Evolutionary conservation across 2,329 filamentous ascomycete genomes (phyloP).

Genomic region (Gyromitra esculenta): DNA sequence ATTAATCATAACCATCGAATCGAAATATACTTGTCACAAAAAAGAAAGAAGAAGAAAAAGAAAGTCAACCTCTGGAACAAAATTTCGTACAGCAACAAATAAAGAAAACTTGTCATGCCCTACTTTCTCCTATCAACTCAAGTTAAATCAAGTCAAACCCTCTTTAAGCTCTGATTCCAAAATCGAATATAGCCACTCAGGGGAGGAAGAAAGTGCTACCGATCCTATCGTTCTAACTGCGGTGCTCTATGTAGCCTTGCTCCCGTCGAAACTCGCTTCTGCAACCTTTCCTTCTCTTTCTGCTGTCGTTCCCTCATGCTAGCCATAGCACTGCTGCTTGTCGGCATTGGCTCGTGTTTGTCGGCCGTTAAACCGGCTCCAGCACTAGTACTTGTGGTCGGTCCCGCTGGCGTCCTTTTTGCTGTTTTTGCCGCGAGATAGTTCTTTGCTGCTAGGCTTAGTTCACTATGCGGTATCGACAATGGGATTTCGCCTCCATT

Average conservation of each 20-base stretch:
- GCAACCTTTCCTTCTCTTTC: constrained; percentile 75
- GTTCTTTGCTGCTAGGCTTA: constrained; percentile 79
- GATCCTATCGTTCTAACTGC: constrained; percentile 44
- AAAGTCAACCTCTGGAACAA: constrained; percentile 24
- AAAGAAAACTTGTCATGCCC: constrained; percentile 12
- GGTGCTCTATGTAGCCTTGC: constrained; percentile 67
- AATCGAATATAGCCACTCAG: not conserved
- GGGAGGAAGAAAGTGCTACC: not conserved
- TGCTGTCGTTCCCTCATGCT: constrained; percentile 65
- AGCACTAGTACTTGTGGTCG: constrained; percentile 67
- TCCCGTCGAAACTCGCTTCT: constrained; percentile 82
- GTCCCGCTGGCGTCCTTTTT: constrained; percentile 61
- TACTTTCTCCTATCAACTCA: constrained; percentile 22
- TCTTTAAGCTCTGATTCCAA: not conserved
- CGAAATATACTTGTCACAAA: constrained; percentile 21
- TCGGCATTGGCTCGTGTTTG: constrained; percentile 36
- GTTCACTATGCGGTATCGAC: constrained; percentile 79
- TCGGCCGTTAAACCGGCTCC: constrained; percentile 64
- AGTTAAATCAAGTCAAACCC: constrained; percentile 1
- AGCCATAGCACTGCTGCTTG: constrained; percentile 56
- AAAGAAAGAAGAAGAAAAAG: constrained; percentile 14
- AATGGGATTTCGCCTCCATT: constrained; percentile 90
- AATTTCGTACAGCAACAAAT: constrained; percentile 11
- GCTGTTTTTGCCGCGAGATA: constrained; percentile 83
- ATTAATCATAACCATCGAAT: constrained; percentile 40